Conservation (phyloP, 2,329 filamentous ascomycete genomes). For the Cryphonectria japonica region DNA sequence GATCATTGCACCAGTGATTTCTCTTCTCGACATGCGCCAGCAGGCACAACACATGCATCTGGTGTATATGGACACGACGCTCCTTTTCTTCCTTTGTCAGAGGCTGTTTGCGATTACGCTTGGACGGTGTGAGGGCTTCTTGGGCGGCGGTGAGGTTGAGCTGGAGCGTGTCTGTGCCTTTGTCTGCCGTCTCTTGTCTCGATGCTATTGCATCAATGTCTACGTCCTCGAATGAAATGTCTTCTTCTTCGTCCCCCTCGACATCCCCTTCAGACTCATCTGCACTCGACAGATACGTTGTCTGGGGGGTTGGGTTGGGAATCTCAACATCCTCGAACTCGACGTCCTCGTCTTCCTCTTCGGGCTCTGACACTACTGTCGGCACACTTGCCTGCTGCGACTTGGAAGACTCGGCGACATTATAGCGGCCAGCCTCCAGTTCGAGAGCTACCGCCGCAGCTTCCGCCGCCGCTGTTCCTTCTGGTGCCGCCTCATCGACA, state of each 20-base stretch:
- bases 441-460: neutral
- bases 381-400: neutral
- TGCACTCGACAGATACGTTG: constrained; percentile 54
- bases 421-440: neutral
- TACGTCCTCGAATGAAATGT: constrained; percentile 54
- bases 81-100: constrained; percentile 58
- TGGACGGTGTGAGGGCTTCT: constrained; percentile 38
- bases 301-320: constrained; percentile 54
- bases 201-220: constrained; percentile 42
- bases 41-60: constrained; percentile 81
- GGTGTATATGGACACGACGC: constrained; percentile 76
- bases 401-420: neutral
- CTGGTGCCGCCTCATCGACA: constrained; percentile 8
- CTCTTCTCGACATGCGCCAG: constrained; percentile 75
- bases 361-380: constrained; percentile 20
- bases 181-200: constrained; percentile 29
- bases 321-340: constrained; percentile 56
- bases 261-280: constrained; percentile 48
- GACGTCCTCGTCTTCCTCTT: constrained; percentile 45
- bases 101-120: constrained; percentile 50
- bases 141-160: constrained; percentile 57
- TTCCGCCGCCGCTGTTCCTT: neutral
- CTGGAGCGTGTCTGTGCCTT: constrained; percentile 44
- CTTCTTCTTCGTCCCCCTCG: constrained; percentile 44
- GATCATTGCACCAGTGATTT: constrained; percentile 89